phyloP scores from a whole-genome alignment of 176 grass and related monocot genomes.

The Carex pumila region DNA sequence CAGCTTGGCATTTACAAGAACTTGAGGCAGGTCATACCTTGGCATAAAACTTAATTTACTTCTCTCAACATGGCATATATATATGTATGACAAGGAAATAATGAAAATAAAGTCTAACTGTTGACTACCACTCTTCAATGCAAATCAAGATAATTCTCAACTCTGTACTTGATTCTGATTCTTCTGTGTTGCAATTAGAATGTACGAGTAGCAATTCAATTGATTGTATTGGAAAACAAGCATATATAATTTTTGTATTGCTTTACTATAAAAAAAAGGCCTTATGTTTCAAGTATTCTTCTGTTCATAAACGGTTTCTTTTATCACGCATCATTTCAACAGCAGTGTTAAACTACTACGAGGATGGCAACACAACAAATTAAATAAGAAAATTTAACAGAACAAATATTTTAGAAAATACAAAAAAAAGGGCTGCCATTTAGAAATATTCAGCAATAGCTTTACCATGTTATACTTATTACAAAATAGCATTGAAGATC shows the following conservation, averaged over 20 bases:
- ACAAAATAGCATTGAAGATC: constrained; percentile 9
- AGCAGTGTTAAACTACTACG: background rate
- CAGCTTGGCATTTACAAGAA: constrained; percentile 11
- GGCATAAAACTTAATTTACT: constrained; percentile 1
- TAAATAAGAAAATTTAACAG: background rate
- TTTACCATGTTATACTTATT: constrained; percentile 15
- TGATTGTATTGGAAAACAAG: background rate
- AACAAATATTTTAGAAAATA: background rate
- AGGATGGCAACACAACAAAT: background rate
- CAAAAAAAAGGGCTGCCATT: background rate
- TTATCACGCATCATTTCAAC: background rate
- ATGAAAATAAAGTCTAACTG: background rate
- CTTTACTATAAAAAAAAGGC: background rate
- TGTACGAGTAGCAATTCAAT: background rate
- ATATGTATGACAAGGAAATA: background rate
- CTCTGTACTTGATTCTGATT: background rate
- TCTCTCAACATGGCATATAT: background rate
- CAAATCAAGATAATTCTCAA: background rate
- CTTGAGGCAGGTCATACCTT: background rate
- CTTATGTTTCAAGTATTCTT: background rate
- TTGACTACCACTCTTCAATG: background rate
- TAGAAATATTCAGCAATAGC: background rate
- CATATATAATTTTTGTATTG: background rate
- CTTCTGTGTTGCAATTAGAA: background rate
- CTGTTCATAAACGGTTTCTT: background rate